Evolutionary conservation across 495 filamentous ascomycete species (phyloP), one percentile per base, ranked within the genome.

Genomic region (Penicillium angulare): DNA sequence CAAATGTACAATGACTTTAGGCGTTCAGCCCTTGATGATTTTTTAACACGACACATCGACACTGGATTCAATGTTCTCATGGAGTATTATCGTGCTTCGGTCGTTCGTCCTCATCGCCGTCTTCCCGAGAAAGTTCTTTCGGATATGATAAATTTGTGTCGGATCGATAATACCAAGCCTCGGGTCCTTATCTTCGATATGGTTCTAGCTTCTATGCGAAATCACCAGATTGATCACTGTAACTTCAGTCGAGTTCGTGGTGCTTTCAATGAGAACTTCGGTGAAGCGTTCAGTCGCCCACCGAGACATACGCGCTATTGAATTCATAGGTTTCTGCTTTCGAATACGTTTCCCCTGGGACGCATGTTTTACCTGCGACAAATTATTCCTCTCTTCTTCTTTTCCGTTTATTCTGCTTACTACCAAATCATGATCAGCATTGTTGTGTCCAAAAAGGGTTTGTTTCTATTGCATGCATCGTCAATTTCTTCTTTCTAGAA

Each of bases 1-100:
- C 76, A 73, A 51, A 86, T 95, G 80, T 95, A 95, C 74, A 69
- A 80, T 62, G 87, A 95, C 67, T 93, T 95, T 71, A 77, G 83
- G 53, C 69, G 72, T 55, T 75, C 79, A 59, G 88, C 90, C 48
- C 66, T 86, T 52, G 85, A 86, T 57, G 90, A 96, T 63, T 45
- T 71, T 47, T 57, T 59, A 29, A 63, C 69, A 51, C 72, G 74
- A 59, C 65, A 72, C 50, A 72, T 72, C 45, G 63, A 69, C 46
- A 66, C 66, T 53, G 84, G 84, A 23, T 70, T 83, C 59, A 71
- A 69, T 32, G 74, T 75, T 56, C 69, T 86, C 36, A 66, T 85
- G 60, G 69, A 76, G 23, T 87, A 79, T 66, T 86, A 86, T 61
- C 76, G 75, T 50, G 66, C 75, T 59, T 69, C 77, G 49, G n/a